Evolutionary conservation across 2,329 filamentous ascomycete species (phyloP).

Genomic region (Arthrobotrys entomopaga): DNA sequence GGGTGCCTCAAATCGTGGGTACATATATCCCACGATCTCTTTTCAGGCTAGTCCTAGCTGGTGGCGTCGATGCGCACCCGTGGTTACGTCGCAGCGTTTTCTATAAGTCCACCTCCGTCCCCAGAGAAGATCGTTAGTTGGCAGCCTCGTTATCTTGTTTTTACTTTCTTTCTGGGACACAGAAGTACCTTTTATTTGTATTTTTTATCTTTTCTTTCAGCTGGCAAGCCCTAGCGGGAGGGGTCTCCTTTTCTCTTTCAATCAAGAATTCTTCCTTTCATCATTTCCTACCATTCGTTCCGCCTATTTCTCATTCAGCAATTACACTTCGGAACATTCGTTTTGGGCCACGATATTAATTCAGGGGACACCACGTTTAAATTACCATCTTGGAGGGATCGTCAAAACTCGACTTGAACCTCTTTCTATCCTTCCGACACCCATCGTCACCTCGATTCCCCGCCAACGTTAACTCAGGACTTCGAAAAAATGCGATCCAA

Average conservation of each 20-base stretch:
- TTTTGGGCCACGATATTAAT: constrained; percentile 13
- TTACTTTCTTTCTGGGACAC: constrained; percentile 12
- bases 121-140: constrained; percentile 11
- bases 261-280: constrained; percentile 10
- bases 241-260: constrained; percentile 10
- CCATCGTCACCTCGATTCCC: background rate
- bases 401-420: background rate
- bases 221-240: constrained; percentile 23
- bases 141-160: constrained; percentile 23
- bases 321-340: constrained; percentile 32
- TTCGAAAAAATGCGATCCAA: constrained; percentile 42
- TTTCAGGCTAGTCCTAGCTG: constrained; percentile 33
- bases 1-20: constrained; percentile 15
- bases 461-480: background rate
- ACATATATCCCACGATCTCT: constrained; percentile 25
- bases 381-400: background rate
- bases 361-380: constrained; percentile 19
- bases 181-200: background rate
- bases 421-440: background rate
- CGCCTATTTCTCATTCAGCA: constrained; percentile 1
- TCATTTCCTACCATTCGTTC: constrained; percentile 12
- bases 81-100: constrained; percentile 25
- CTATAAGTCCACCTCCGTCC: constrained; percentile 39
- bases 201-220: background rate
- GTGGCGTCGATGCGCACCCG: constrained; percentile 42